Percentiles rank a stretch among this genome's conserved stretches.
Conservation (phyloP, 345 rosid species). For the Camelina laxa region DNA sequence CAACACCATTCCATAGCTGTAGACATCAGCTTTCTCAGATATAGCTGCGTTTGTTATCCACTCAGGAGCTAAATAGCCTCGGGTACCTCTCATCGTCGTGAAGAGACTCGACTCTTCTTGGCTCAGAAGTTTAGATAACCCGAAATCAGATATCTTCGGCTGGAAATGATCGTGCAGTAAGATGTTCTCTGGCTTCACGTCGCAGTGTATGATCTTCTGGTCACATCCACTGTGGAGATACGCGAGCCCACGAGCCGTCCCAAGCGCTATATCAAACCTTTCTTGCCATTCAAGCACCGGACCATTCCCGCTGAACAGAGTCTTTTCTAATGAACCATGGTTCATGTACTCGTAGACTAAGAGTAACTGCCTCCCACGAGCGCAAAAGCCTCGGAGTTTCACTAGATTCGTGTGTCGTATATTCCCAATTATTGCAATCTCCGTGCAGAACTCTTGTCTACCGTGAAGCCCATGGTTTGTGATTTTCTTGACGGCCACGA, state of each 20-base stretch:
- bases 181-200: constrained; percentile 78
- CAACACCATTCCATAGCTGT: constrained; percentile 86
- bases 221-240: constrained; percentile 78
- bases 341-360: constrained; percentile 81
- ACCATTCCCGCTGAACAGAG: constrained; percentile 50
- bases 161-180: constrained; percentile 69
- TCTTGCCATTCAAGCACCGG: constrained; percentile 76
- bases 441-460: constrained; percentile 77
- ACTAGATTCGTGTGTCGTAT: constrained; percentile 79
- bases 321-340: constrained; percentile 68
- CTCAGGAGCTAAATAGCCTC: constrained; percentile 85
- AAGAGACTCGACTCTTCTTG: constrained; percentile 70
- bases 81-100: constrained; percentile 88
- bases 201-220: constrained; percentile 75
- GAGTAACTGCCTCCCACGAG: constrained; percentile 62
- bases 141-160: constrained; percentile 75
- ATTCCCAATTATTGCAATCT: constrained; percentile 74
- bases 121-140: constrained; percentile 69
- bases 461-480: constrained; percentile 65
- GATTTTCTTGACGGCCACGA: constrained; percentile 74
- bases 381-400: constrained; percentile 80
- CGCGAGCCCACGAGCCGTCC: constrained; percentile 78
- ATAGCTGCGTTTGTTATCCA: constrained; percentile 82
- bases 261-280: constrained; percentile 72
- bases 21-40: constrained; percentile 81